Percentiles rank a stretch among this genome's conserved stretches.
phyloP scores from a whole-genome alignment of 352 stramenopile genomes.

The Globisporangium orthogonon region DNA sequence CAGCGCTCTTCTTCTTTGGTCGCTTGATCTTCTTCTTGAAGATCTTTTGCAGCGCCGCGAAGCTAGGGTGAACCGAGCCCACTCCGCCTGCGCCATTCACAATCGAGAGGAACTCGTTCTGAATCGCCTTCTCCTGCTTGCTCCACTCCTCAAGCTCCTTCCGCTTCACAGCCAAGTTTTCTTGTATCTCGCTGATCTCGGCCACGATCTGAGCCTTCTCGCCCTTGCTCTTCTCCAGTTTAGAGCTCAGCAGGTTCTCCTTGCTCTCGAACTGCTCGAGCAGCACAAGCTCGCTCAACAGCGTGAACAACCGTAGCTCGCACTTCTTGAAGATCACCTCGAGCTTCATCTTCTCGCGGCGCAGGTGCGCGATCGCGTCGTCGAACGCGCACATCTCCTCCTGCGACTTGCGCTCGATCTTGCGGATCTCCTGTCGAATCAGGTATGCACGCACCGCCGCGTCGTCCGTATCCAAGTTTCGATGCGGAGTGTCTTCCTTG shows the following conservation, averaged over 20 bases:
- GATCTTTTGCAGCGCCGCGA: slow-evolving; percentile 80
- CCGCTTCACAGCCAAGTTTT: slow-evolving; percentile 65
- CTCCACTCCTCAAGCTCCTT: slow-evolving; percentile 80
- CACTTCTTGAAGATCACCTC: slow-evolving; percentile 86
- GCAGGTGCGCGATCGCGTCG: slow-evolving; percentile 83
- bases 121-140: slow-evolving; percentile 48
- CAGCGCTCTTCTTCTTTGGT: slow-evolving; percentile 66
- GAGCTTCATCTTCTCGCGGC: slow-evolving; percentile 78
- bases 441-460: slow-evolving; percentile 37
- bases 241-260: slow-evolving; percentile 82
- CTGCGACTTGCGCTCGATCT: slow-evolving; percentile 57
- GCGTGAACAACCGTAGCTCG: slow-evolving; percentile 85
- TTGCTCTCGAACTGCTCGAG: slow-evolving; percentile 90
- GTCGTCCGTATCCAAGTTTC: slow-evolving; percentile 40
- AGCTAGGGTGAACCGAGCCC: slow-evolving; percentile 43
- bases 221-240: slow-evolving; percentile 75
- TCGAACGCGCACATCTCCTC: slow-evolving; percentile 80
- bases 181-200: slow-evolving; percentile 72
- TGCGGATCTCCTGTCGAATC: slow-evolving; percentile 56
- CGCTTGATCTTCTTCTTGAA: slow-evolving; percentile 92
- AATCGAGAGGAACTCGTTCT: slow-evolving; percentile 60
- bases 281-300: slow-evolving; percentile 80
- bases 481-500: neutral
- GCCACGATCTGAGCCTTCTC: slow-evolving; percentile 85
- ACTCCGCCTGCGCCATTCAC: slow-evolving; percentile 51